A percentile compares a stretch with the other conserved stretches of the same genome.
Conservation (phyloP, 1,284 basidiomycete species). For the Microbotryum silenes-acaulis region DNA sequence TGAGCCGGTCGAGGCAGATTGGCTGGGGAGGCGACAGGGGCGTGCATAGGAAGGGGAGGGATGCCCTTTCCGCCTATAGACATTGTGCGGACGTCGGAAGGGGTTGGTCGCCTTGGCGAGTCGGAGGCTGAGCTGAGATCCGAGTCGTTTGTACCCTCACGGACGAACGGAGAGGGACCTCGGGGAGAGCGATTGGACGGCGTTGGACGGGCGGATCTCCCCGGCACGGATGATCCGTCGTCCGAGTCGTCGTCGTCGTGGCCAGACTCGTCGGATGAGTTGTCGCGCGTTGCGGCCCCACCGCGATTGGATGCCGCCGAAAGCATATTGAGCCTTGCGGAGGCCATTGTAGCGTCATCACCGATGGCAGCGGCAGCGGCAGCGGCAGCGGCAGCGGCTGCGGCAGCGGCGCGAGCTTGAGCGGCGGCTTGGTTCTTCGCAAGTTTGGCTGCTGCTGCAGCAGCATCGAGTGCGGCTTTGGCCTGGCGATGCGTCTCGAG, state of each 20-base stretch:
- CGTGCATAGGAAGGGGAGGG: no score
- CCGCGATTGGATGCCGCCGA: not conserved
- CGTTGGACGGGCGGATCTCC: no score
- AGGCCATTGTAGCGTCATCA: not conserved
- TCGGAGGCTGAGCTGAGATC: not conserved
- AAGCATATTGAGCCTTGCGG: not conserved
- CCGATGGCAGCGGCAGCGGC: not conserved
- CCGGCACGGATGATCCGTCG: conserved; percentile 8
- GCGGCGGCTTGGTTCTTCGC: not conserved
- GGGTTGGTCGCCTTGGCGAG: not conserved
- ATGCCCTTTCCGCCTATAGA: no score
- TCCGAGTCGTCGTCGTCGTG: conserved; percentile 17
- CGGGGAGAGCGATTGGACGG: no score
- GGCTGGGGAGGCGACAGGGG: no score
- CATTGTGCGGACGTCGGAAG: not conserved
- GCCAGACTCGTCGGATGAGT: conserved; percentile 1
- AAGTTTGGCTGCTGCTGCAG: conserved; percentile 1
- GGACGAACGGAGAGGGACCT: conserved; percentile 17
- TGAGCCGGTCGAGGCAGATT: not conserved
- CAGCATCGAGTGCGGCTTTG: conserved; percentile 2
- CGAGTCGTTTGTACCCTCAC: conserved; percentile 15
- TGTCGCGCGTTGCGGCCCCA: not conserved
- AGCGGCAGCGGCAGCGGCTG: not conserved
- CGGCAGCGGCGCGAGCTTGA: not conserved
- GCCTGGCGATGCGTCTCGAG: conserved; percentile 19